Evolutionary conservation across 2,329 filamentous ascomycete species (phyloP), one percentile per base, ranked within the genome.

Genomic region (Sporothrix brasiliensis): DNA sequence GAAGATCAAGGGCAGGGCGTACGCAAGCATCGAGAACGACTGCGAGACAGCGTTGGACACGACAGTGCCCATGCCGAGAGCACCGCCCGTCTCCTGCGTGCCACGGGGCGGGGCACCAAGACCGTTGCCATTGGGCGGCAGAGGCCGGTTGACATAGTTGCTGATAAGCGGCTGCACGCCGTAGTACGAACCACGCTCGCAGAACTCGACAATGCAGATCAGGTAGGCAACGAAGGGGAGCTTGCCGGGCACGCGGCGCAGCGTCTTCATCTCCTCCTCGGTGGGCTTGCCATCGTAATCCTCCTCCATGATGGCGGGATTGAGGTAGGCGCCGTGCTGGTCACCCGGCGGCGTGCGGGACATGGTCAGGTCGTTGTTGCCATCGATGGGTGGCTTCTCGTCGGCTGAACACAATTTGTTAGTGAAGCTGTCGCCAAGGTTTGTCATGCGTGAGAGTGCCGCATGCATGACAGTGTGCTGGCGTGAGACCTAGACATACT

Each of bases 121-220:
- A 58, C 88, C 0, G 86, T 87, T 27, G 75, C 83, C 5, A 86
- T 83, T 83, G 0, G 73, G 68, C 1, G 88, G 88, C 39, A 89
- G 79, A 44, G 82, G 80, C 67, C 85, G 82, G 74, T 87, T 85
- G 75, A 90, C 85, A 76, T 88, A 90, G 79, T 90, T 90, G 77
- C 87, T 87, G 86, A 89, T 91, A 41, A 92, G 83, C 44, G 89
- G 84, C 56, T 87, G 85, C 4, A 88, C 89, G 69, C 91, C 91
- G 76, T 93, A 92, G 85, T 92, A 93, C 16, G 88, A 90, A 80
- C 92, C 92, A 65, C 91, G 88, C 81, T 93, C 91, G 80, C 89
- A 91, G 70, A 92, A 81, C 79, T 93, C 91, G 71, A 91, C 87
- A 73, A 92, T 88, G 63, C 89, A 90, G 71, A 93, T 87, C 34